A percentile compares a stretch with the other conserved stretches of the same genome.
Conservation (phyloP, 305 asterid species). For the Fraxinus baroniana region DNA sequence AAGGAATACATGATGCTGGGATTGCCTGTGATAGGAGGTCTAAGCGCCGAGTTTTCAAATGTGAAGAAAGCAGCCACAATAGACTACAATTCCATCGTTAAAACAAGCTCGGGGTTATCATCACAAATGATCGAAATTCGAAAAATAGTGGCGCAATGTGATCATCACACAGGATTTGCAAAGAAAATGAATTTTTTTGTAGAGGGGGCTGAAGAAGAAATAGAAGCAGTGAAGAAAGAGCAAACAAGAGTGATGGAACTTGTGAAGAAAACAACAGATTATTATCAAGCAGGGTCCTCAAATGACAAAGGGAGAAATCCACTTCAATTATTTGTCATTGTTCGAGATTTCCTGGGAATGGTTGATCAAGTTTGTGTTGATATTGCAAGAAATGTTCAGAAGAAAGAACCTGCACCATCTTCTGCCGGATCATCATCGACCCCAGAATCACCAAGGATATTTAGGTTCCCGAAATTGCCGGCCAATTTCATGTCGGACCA, state of each 20-base stretch:
- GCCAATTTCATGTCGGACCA: conserved; percentile 70
- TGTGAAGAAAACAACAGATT: conserved; percentile 67
- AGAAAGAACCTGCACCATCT: conserved; percentile 44
- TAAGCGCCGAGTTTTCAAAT: conserved; percentile 70
- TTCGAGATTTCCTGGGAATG: conserved; percentile 76
- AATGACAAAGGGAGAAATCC: conserved; percentile 52
- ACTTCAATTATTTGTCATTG: conserved; percentile 64
- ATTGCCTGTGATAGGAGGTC: conserved; percentile 76
- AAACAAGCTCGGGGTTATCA: conserved; percentile 42
- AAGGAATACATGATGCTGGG: conserved; percentile 86
- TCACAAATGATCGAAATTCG: conserved; percentile 42
- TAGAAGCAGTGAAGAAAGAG: conserved; percentile 49
- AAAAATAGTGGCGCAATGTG: conserved; percentile 33
- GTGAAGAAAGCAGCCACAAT: conserved; percentile 72
- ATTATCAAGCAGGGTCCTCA: conserved; percentile 75
- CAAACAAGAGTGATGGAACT: conserved; percentile 66
- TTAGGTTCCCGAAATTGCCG: conserved; percentile 81
- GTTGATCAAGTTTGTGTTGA: conserved; percentile 89
- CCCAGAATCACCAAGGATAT: conserved; percentile 58
- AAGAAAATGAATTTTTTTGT: conserved; percentile 61
- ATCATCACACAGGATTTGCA: conserved; percentile 42
- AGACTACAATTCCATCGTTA: conserved; percentile 54
- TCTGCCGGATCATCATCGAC: conserved; percentile 39
- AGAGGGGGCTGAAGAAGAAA: conserved; percentile 59
- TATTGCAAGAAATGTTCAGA: conserved; percentile 71